Percentiles rank a stretch among this genome's conserved stretches.
Conservation (phyloP, 805 yeast genomes). For the Candida pseudoglaebosa region DNA sequence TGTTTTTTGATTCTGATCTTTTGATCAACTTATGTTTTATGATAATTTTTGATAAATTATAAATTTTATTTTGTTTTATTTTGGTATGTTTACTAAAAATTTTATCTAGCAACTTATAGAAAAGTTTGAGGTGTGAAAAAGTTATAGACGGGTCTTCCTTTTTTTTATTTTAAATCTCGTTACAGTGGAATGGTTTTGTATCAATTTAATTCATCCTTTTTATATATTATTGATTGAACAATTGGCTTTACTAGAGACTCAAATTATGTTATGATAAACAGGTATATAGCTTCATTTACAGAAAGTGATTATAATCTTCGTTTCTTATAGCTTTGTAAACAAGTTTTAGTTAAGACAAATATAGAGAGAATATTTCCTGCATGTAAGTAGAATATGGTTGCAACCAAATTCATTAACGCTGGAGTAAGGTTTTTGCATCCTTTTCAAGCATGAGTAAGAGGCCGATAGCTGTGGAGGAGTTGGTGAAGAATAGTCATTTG, state of each 20-base stretch:
- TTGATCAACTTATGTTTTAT: not conserved
- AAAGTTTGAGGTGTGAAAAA: not conserved
- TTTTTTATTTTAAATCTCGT: not conserved
- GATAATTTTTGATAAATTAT: too few species aligned
- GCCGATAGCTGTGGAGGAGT: conserved; percentile 23
- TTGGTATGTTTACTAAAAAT: not conserved
- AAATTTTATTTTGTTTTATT: not conserved
- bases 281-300: not conserved
- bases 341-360: too few species aligned
- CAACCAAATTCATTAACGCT: not conserved
- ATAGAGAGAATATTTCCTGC: too few species aligned
- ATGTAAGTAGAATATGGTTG: too few species aligned
- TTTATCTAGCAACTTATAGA: not conserved
- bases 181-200: not conserved
- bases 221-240: too few species aligned
- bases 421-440: not conserved
- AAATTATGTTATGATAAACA: not conserved
- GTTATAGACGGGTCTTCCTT: not conserved
- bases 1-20: not conserved
- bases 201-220: not conserved
- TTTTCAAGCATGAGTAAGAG: conserved; percentile 17
- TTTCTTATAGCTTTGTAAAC: too few species aligned
- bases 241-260: not conserved
- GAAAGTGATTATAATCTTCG: not conserved
- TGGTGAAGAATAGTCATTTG: conserved; percentile 12